Evolutionary conservation across 2,329 filamentous ascomycete species (phyloP), one percentile per base, ranked within the genome.

Genomic region (Cordyceps pruinosa): DNA sequence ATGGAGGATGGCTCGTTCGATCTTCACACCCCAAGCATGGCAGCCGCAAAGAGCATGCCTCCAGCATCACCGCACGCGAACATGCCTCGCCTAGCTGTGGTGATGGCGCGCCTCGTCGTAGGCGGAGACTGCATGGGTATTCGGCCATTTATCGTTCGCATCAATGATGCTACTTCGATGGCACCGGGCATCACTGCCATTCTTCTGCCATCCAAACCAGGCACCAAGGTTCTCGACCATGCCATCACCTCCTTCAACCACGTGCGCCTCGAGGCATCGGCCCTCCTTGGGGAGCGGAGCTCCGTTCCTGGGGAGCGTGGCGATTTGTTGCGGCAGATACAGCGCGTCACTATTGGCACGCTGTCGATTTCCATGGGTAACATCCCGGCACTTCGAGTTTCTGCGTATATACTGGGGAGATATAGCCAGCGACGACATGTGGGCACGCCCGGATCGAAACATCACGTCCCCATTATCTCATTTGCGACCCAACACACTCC

Each of bases 201-300:
- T 6, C 35, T 63, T 8, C 61, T 71, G 2, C 64, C 69, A 8
- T 55, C 57, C 13, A 58, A 66, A 23, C 62, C 67, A 7, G 70
- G 70, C 0, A 54, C 69, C 3, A 68, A 67, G 48, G 51, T 51
- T 2, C n/a, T 70, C 21, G 62, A 69, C 57, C 68, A 72, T 53
- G 58, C 68, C 15, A 59, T 73, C 8, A 72, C 70, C 5, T 66
- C 60, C 3, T 73, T 72, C 56, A 30, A 65, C 34, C 65, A 72
- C 28, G 67, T 72, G 1, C 60, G 55, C 1, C 63, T 73, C 3
- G 54, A 60, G 3, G 32, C 57, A 1, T 61, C 51, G 0, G 62
- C 70, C 1, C 62, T 73, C 1, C 64, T 73, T 0, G 67, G 70
- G 0, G 59, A 59, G 1, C n/a, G 23, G 61, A 26, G 32, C 25